Evolutionary conservation across 345 rosid species (phyloP).

Genomic region (Acer negundo): DNA sequence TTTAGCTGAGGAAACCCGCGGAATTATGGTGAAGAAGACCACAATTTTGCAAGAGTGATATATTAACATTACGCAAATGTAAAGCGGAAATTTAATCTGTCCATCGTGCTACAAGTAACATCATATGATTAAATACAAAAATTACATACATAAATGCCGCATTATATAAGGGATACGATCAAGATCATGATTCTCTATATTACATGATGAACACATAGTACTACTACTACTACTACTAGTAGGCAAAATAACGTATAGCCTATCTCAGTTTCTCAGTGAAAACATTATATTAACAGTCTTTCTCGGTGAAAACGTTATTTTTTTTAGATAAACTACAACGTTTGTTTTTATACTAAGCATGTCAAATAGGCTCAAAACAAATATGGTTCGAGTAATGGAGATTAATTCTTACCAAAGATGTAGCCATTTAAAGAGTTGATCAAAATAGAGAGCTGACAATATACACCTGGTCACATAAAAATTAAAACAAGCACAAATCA

Average conservation of each 20-base stretch:
- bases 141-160: neutral
- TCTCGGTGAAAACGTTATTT: too few relatives aligned
- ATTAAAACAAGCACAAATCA: neutral
- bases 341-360: neutral
- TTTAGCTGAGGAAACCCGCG: neutral
- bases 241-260: neutral
- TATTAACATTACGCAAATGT: neutral
- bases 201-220: neutral
- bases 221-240: neutral
- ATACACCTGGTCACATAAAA: neutral
- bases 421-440: constrained; percentile 10
- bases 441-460: neutral
- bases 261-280: too few relatives aligned
- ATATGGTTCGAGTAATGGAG: neutral
- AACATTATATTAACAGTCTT: too few relatives aligned
- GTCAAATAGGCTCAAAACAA: neutral
- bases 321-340: neutral
- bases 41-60: neutral
- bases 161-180: neutral
- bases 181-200: neutral
- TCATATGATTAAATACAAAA: neutral
- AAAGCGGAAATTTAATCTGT: neutral
- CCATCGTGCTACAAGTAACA: neutral
- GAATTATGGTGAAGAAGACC: neutral
- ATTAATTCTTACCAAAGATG: constrained; percentile 18